A percentile compares a stretch with the other conserved stretches of the same genome.
phyloP scores from a whole-genome alignment of 768 basidiomycete species.

The Suillus spraguei region DNA sequence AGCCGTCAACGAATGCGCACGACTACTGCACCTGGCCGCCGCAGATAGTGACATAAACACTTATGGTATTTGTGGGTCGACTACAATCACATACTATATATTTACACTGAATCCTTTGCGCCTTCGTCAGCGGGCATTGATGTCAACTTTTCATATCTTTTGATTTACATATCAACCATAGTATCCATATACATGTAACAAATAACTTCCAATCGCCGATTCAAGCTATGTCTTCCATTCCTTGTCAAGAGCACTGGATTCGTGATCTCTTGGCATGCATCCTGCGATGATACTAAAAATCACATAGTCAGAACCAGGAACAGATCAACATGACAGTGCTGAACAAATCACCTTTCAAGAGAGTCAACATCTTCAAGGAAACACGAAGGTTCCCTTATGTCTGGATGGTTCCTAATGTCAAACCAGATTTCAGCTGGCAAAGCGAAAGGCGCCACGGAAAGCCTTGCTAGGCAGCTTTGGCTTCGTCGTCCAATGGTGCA shows the following conservation, averaged over 20 bases:
- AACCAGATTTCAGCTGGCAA: constrained; percentile 29
- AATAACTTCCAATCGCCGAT: constrained; percentile 22
- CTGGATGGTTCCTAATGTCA: constrained; percentile 24
- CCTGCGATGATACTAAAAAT: constrained; percentile 11
- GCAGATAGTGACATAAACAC: constrained; percentile 22
- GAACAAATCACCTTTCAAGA: constrained; percentile 25
- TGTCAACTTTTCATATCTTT: constrained; percentile 9
- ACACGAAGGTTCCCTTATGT: constrained; percentile 17
- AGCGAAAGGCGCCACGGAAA: constrained; percentile 16
- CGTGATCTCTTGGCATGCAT: constrained; percentile 7
- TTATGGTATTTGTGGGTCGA: background rate
- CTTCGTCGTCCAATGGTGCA: constrained; percentile 10
- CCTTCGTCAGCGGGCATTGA: too few relatives aligned
- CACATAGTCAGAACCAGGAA: constrained; percentile 6
- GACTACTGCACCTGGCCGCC: constrained; percentile 23
- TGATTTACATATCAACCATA: constrained; percentile 30
- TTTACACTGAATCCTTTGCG: background rate
- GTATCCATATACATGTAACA: constrained; percentile 30
- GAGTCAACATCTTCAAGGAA: constrained; percentile 25
- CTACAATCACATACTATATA: background rate
- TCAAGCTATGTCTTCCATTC: background rate
- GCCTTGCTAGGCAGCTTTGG: constrained; percentile 10
- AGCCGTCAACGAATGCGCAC: constrained; percentile 31
- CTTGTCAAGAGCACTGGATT: constrained; percentile 8
- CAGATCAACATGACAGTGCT: constrained; percentile 8